A percentile compares a stretch with the other conserved stretches of the same genome.
phyloP scores from a whole-genome alignment of 1,284 basidiomycete species.

The Ustilago hordei region DNA sequence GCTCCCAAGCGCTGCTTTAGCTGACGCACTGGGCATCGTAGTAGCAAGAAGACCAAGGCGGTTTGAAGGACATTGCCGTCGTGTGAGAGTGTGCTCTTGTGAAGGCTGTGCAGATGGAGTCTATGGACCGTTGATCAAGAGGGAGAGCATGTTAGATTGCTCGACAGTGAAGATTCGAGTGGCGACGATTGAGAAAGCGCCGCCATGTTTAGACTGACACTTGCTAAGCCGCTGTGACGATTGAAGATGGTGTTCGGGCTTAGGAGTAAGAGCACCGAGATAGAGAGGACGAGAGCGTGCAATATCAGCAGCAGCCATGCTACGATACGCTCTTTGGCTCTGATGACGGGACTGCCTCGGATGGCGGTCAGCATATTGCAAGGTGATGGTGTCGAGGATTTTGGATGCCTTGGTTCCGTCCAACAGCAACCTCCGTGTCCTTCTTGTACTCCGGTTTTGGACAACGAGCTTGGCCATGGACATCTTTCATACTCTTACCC shows the following conservation, averaged over 20 bases:
- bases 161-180: not conserved
- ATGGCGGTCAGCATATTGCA: constrained; percentile 21
- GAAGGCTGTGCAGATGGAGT: no score
- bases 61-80: not conserved
- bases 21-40: no score
- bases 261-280: constrained; percentile 26
- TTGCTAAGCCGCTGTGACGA: constrained; percentile 27
- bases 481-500: not conserved
- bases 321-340: constrained; percentile 32
- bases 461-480: not conserved
- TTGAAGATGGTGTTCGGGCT: constrained; percentile 34
- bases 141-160: constrained; percentile 7
- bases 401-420: not conserved
- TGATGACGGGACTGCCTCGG: constrained; percentile 3
- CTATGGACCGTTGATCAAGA: not conserved
- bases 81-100: not conserved
- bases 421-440: not conserved
- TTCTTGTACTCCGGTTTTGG: not conserved
- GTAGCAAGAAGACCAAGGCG: no score
- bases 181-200: not conserved
- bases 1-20: no score
- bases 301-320: constrained; percentile 30
- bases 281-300: constrained; percentile 19
- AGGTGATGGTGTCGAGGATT: not conserved
- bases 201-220: constrained; percentile 21